Percentiles rank a stretch among this genome's conserved stretches.
Conservation (phyloP, 23 red algal genomes). For the Gracilariopsis chorda region DNA sequence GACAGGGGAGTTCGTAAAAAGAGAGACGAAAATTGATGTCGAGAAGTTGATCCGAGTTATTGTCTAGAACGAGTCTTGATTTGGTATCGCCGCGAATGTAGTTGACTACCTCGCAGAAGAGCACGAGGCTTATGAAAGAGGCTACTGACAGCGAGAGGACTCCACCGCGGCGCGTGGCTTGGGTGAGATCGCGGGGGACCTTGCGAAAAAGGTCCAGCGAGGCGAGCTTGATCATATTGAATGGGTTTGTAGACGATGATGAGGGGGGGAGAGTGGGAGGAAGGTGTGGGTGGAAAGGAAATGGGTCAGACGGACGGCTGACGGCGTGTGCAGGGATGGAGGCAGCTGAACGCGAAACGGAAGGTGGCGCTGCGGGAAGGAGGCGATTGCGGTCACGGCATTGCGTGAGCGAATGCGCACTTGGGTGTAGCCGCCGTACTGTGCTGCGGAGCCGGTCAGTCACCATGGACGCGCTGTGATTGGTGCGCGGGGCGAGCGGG, state of each 20-base stretch:
- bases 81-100: slow-evolving; percentile 63
- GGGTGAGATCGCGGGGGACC: slow-evolving; percentile 68
- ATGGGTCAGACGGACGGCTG: too few relatives aligned
- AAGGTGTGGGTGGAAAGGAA: neutral
- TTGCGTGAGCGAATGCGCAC: too few relatives aligned
- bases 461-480: too few relatives aligned
- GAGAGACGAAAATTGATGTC: slow-evolving; percentile 62
- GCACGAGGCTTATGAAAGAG: slow-evolving; percentile 35
- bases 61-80: slow-evolving; percentile 58
- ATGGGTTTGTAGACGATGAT: neutral
- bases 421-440: too few relatives aligned
- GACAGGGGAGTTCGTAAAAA: slow-evolving; percentile 76
- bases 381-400: too few relatives aligned
- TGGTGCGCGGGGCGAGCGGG: too few relatives aligned
- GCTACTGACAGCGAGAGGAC: slow-evolving; percentile 48
- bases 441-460: too few relatives aligned
- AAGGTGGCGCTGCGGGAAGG: too few relatives aligned
- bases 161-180: slow-evolving; percentile 65
- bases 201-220: slow-evolving; percentile 75
- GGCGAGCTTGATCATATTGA: slow-evolving; percentile 54
- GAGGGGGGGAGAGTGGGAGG: neutral
- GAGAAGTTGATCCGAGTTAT: slow-evolving; percentile 38
- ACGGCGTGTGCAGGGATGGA: too few relatives aligned
- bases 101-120: slow-evolving; percentile 68
- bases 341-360: too few relatives aligned